A percentile compares a stretch with the other conserved stretches of the same genome.
These are phyloP conservation scores for Penicillium decumbens DNA, from an alignment of 2,329 filamentous ascomycete genomes.

Conservation along the genomic window DNA sequence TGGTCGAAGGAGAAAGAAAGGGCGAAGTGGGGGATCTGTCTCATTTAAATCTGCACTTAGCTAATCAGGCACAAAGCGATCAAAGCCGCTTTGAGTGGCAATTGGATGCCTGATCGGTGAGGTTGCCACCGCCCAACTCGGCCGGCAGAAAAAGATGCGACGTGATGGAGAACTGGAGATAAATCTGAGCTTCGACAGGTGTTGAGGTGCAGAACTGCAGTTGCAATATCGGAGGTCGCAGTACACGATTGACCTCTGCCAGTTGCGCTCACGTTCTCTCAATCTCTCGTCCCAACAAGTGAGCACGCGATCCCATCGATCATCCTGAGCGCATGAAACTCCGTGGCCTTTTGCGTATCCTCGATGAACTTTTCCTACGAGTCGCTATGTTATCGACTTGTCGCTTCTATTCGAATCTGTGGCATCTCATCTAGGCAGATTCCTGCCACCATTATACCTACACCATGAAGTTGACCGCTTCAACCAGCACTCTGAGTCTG, in stretches of 20 bases:
- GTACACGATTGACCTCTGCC: not conserved
- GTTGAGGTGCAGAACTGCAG: not conserved
- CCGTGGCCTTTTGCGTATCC: not conserved
- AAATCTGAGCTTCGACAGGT: not conserved
- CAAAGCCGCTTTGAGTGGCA: constrained; percentile 1
- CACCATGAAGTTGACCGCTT: constrained; percentile 19
- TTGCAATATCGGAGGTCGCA: not conserved
- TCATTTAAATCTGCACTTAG: constrained; percentile 23
- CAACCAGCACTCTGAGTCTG: constrained; percentile 21
- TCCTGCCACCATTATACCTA: not conserved
- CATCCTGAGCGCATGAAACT: not conserved
- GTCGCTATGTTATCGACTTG: constrained; percentile 18
- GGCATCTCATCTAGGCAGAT: not conserved
- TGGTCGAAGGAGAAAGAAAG: constrained; percentile 12
- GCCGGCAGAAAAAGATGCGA: constrained; percentile 9
- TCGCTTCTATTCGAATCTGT: not conserved
- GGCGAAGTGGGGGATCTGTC: constrained; percentile 18
- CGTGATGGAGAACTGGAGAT: not conserved
- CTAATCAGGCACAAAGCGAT: constrained; percentile 23
- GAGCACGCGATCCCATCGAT: not conserved
- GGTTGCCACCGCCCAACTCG: not conserved
- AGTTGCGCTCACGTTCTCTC: not conserved
- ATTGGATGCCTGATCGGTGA: constrained; percentile 9
- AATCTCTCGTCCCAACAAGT: not conserved
- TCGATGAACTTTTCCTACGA: not conserved